phyloP scores from a whole-genome alignment of 345 rosid species.

The Pistacia integerrima region DNA sequence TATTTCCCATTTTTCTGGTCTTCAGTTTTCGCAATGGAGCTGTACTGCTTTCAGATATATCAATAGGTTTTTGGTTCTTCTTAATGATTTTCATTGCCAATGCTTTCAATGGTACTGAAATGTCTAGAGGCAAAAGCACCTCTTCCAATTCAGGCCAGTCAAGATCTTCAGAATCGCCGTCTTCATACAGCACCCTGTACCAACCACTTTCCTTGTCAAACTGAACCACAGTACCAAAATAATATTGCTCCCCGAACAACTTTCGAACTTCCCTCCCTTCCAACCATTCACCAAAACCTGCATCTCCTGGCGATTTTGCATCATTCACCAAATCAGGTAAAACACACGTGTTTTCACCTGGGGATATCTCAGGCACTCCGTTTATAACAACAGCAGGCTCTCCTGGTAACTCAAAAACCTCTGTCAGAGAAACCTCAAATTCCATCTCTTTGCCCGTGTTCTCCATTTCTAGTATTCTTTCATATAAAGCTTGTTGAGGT shows the following conservation, averaged over 20 bases:
- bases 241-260: slow-evolving; percentile 50
- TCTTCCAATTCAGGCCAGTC: slow-evolving; percentile 75
- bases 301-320: slow-evolving; percentile 27
- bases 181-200: slow-evolving; percentile 85
- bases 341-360: slow-evolving; percentile 17
- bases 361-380: slow-evolving; percentile 59
- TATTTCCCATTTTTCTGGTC: slow-evolving; percentile 3
- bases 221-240: slow-evolving; percentile 54
- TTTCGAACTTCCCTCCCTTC: slow-evolving; percentile 79
- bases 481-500: slow-evolving; percentile 1
- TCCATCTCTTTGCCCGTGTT: slow-evolving; percentile 27
- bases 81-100: slow-evolving; percentile 50
- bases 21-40: slow-evolving; percentile 18
- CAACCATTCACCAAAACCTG: slow-evolving; percentile 77
- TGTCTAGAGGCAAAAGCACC: slow-evolving; percentile 69
- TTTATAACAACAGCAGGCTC: slow-evolving; percentile 83
- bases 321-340: slow-evolving; percentile 20
- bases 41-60: slow-evolving; percentile 13
- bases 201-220: slow-evolving; percentile 73
- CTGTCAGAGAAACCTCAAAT: slow-evolving; percentile 27
- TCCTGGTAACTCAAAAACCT: slow-evolving; percentile 59
- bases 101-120: slow-evolving; percentile 62
- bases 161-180: slow-evolving; percentile 86
- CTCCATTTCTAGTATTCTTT: slow-evolving; percentile 37
- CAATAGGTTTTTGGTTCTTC: slow-evolving; percentile 38